These are phyloP conservation scores for Boletus sp. DNA, from an alignment of 1,284 basidiomycete species.

Conservation along the genomic window DNA sequence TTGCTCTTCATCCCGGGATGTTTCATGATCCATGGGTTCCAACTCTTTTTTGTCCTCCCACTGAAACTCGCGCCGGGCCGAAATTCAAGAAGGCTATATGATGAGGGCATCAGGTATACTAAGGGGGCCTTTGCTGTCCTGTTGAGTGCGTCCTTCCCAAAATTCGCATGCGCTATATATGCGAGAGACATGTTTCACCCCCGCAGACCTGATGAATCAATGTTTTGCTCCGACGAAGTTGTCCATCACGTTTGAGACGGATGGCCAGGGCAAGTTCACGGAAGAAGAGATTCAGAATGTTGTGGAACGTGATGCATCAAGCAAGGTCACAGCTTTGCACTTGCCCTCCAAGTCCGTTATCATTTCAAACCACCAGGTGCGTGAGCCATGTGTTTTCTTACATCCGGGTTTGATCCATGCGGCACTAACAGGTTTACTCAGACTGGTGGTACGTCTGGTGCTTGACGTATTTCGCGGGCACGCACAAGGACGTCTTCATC, in stretches of 20 bases:
- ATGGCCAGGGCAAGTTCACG: conserved; percentile 60
- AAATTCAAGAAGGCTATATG: conserved; percentile 51
- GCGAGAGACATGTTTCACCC: conserved; percentile 13
- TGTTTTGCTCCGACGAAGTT: conserved; percentile 80
- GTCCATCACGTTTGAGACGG: conserved; percentile 68
- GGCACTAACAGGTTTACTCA: conserved; percentile 69
- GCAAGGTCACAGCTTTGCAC: conserved; percentile 57
- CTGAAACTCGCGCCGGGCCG: conserved; percentile 50
- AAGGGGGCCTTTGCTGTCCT: conserved; percentile 80
- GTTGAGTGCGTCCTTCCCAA: conserved; percentile 50
- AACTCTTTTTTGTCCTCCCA: conserved; percentile 66
- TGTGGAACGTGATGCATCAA: conserved; percentile 54
- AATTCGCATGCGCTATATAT: conserved; percentile 1
- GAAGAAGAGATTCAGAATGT: conserved; percentile 52
- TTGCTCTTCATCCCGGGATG: conserved; percentile 66
- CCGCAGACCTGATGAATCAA: conserved; percentile 69
- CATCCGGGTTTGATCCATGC: conserved; percentile 2
- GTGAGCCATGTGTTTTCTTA: conserved; percentile 15
- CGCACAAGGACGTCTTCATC: conserved; percentile 77
- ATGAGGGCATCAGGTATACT: conserved; percentile 69
- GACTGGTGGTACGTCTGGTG: conserved; percentile 96
- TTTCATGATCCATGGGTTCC: conserved; percentile 65
- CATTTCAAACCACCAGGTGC: conserved; percentile 79
- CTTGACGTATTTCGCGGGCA: conserved; percentile 71
- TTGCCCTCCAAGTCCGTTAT: conserved; percentile 76